A percentile compares a stretch with the other conserved stretches of the same genome.
phyloP scores from a whole-genome alignment of 352 stramenopile genomes.

The Pythium pyrilobum region DNA sequence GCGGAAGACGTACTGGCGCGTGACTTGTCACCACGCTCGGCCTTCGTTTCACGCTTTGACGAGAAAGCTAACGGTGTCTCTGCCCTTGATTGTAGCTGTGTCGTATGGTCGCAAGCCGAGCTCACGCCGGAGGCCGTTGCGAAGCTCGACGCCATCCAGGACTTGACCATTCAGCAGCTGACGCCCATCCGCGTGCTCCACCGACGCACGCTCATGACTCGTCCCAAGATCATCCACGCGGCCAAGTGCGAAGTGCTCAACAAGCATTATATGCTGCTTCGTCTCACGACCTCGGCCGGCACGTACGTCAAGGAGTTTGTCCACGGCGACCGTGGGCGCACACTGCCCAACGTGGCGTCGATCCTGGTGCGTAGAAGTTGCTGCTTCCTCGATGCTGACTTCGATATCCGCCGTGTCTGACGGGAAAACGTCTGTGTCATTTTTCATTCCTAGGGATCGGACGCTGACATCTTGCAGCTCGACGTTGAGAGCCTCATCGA shows the following conservation, averaged over 20 bases:
- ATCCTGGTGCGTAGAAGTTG: slow-evolving; percentile 60
- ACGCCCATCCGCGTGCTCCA: slow-evolving; percentile 98
- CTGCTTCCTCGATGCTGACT: background rate
- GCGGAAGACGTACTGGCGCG: slow-evolving; percentile 85
- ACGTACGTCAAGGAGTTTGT: slow-evolving; percentile 99
- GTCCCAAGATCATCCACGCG: slow-evolving; percentile 87
- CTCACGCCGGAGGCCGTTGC: slow-evolving; percentile 51
- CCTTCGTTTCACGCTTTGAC: no score
- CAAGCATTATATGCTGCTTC: slow-evolving; percentile 95
- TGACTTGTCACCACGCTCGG: background rate
- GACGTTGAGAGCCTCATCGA: slow-evolving; percentile 92
- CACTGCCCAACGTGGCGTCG: slow-evolving; percentile 91
- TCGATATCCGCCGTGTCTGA: no score
- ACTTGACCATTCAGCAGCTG: slow-evolving; percentile 92
- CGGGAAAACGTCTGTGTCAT: slow-evolving; percentile 27
- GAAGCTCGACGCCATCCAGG: slow-evolving; percentile 73
- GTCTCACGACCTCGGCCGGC: slow-evolving; percentile 92
- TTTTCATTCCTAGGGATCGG: slow-evolving; percentile 48
- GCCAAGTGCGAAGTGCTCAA: slow-evolving; percentile 90
- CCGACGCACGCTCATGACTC: slow-evolving; percentile 91
- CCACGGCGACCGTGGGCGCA: slow-evolving; percentile 97
- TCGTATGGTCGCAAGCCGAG: slow-evolving; percentile 64
- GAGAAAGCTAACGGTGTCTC: no score
- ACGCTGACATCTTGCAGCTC: slow-evolving; percentile 97
- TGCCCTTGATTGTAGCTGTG: slow-evolving; percentile 35